Evolutionary conservation across 305 asterid species (phyloP), one percentile per base, ranked within the genome.

Genomic region (Fraxinus velutina): DNA sequence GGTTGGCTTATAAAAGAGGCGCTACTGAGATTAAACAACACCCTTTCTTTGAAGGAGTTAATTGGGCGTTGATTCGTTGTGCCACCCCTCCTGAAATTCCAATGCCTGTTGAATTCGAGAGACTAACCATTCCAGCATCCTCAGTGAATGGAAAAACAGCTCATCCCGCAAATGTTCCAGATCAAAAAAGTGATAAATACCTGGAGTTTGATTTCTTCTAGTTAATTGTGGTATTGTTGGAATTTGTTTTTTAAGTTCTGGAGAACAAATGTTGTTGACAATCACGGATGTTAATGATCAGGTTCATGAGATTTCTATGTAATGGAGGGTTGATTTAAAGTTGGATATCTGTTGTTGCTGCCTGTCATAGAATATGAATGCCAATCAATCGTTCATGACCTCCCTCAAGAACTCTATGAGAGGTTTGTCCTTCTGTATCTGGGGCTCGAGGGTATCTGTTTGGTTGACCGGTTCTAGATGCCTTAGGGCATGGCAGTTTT

Each of bases 151-250:
- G 82, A 83, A 89, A 90, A 87, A 79, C 88, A 5, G 84, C 76
- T 36, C 80, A 76, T 2, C 85, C 81, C 62, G 83, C 86, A 27
- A 85, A 80, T 73, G 77, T 71, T 36, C 78, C 84, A 2, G 90
- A 87, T 79, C 85, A 88, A 87, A 92, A 89, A 83, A 84, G 92
- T 32, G 90, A 90, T 52, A 90, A 88, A 79, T 92, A 88, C 86
- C 90, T 93, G 13, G 98, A 92, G 85, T 93, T 93, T 79, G 98
- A 92, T 86, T 93, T 93, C 92, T 93, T 93, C 87, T 93, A 90
- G 90, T 75, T 76, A 77, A 73, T 80, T 39, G 64, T 15, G 68
- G 15, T 42, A 10, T 3, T 55, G 6, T 75, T 71, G 68, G 78
- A 79, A 87, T 73, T 68, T 83, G 62, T 76, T 87, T 47, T 57